Conservation (phyloP, 192 early-diverging fungal species). For the Entophlyctis luteolus region DNA sequence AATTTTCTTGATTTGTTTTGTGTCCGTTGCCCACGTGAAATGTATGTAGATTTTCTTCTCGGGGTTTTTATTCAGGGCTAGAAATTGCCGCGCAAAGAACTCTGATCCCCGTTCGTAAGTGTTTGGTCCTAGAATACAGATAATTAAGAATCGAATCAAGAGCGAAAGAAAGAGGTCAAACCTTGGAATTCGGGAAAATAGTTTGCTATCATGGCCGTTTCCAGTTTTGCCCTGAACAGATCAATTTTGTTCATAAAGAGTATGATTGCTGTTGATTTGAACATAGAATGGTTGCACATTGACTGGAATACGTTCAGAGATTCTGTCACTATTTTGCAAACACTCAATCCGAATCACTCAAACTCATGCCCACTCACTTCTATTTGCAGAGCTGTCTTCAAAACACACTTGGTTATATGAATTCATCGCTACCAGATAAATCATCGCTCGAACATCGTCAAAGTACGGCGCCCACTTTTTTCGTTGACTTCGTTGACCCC, state of each 20-base stretch:
- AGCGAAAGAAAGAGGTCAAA: no score
- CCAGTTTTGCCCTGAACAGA: constrained; percentile 54
- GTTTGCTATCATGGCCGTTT: constrained; percentile 39
- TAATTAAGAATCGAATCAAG: no score
- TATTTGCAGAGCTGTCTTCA: constrained; percentile 54
- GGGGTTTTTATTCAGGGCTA: constrained; percentile 36
- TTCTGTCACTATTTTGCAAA: constrained; percentile 32
- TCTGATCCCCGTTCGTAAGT: constrained; percentile 43
- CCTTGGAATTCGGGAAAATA: constrained; percentile 58
- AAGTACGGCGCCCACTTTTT: constrained; percentile 68
- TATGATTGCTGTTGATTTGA: constrained; percentile 51
- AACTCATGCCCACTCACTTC: constrained; percentile 26
- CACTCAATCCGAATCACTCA: background rate
- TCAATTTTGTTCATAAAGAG: constrained; percentile 68
- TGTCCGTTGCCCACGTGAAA: constrained; percentile 65
- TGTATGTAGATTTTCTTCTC: constrained; percentile 56
- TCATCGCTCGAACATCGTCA: constrained; percentile 61
- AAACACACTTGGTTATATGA: constrained; percentile 58
- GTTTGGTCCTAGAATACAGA: constrained; percentile 40
- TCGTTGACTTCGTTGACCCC: constrained; percentile 58
- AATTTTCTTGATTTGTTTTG: constrained; percentile 50
- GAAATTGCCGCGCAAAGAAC: constrained; percentile 45
- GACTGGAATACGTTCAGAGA: constrained; percentile 36
- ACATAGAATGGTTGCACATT: constrained; percentile 44
- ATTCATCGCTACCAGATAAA: constrained; percentile 59